These are phyloP conservation scores for Dioscorea cayenensis DNA, from an alignment of 116 monocot genomes.

Conservation along the genomic window DNA sequence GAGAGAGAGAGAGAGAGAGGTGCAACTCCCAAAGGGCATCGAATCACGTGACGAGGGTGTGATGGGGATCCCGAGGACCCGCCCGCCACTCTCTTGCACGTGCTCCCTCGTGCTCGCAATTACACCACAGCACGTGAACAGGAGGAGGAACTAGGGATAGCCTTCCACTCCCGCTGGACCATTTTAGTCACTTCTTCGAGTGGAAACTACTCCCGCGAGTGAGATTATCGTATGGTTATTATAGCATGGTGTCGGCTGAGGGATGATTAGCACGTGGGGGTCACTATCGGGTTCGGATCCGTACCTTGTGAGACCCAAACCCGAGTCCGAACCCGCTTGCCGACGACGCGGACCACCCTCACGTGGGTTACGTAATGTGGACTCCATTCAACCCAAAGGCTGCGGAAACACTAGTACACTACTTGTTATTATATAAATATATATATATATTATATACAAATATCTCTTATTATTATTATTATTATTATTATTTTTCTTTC, in stretches of 20 bases:
- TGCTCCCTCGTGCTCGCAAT: conserved; percentile 39
- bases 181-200: too few species aligned
- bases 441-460: too few species aligned
- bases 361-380: not conserved
- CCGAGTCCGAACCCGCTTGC: not conserved
- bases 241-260: not conserved
- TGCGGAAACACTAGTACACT: not conserved
- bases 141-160: too few species aligned
- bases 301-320: not conserved
- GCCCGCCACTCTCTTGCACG: conserved; percentile 41
- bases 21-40: conserved; percentile 16
- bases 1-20: conserved; percentile 7
- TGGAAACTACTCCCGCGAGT: too few species aligned
- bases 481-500: too few species aligned
- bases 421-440: not conserved
- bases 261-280: not conserved
- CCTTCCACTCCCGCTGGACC: too few species aligned
- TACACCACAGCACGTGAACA: conserved; percentile 22
- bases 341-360: not conserved
- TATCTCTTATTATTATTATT: too few species aligned
- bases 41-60: conserved; percentile 35
- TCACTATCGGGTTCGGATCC: conserved; percentile 1
- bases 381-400: not conserved
- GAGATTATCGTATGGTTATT: too few species aligned
- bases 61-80: conserved; percentile 45